phyloP scores from a whole-genome alignment of 306 rosid species.

The Fragaria iinumae region DNA sequence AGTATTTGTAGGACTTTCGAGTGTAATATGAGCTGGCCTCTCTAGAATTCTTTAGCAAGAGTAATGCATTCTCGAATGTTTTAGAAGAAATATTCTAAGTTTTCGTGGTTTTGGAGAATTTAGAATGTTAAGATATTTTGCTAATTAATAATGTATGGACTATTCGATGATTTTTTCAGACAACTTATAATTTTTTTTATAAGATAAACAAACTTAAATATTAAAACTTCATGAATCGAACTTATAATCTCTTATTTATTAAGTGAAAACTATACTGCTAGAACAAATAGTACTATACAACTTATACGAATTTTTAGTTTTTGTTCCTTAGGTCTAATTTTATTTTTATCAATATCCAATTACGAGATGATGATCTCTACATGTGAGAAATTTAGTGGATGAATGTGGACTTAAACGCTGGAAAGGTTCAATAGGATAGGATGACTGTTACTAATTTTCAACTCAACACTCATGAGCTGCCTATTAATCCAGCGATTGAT shows the following conservation, averaged over 20 bases:
- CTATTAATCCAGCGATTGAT: neutral
- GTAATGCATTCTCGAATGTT: too few relatives aligned
- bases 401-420: neutral
- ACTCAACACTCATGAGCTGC: neutral
- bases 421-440: neutral
- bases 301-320: neutral
- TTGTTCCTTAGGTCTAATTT: neutral
- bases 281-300: too few relatives aligned
- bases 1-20: neutral
- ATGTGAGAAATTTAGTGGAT: neutral
- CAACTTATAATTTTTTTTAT: neutral
- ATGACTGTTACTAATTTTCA: neutral
- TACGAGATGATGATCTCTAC: neutral
- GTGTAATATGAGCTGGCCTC: neutral
- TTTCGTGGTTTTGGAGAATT: too few relatives aligned
- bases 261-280: too few relatives aligned
- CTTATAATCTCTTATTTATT: too few relatives aligned
- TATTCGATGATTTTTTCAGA: too few relatives aligned
- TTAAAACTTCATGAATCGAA: accelerated
- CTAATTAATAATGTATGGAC: too few relatives aligned
- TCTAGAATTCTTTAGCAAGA: neutral
- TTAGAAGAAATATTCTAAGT: too few relatives aligned
- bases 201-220: too few relatives aligned
- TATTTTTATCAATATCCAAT: neutral
- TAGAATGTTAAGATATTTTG: neutral